Conservation (phyloP, 345 rosid species). For the Salix suchowensis region DNA sequence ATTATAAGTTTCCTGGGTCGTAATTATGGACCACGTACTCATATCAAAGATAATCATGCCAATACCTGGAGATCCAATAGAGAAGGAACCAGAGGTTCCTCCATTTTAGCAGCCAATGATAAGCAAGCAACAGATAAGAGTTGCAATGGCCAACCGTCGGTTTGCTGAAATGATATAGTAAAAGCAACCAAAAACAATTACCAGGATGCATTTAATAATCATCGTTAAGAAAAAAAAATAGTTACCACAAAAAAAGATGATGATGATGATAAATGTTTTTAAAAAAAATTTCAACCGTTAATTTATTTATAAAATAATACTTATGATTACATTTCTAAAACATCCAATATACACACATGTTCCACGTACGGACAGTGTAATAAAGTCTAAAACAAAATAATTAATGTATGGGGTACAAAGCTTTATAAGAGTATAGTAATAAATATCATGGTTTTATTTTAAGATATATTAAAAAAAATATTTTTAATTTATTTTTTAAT, state of each 20-base stretch:
- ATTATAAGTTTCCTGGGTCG: not conserved
- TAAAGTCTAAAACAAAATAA: not conserved
- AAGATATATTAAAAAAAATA: too few relatives aligned
- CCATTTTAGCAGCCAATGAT: slow-evolving; percentile 97
- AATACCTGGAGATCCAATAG: slow-evolving; percentile 87
- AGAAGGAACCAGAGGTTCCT: slow-evolving; percentile 87
- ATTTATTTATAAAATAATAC: not conserved
- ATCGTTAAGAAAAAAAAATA: not conserved
- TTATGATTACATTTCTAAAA: not conserved
- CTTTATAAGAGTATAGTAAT: slow-evolving; percentile 17
- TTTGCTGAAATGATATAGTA: slow-evolving; percentile 41
- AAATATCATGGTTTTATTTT: not conserved
- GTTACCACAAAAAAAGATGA: not conserved
- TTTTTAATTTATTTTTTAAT: too few relatives aligned
- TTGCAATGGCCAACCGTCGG: slow-evolving; percentile 83
- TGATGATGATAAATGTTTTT: not conserved
- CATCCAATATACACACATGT: not conserved
- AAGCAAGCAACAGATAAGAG: slow-evolving; percentile 86
- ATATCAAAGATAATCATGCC: not conserved
- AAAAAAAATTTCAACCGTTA: not conserved
- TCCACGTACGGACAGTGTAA: not conserved
- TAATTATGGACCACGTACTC: not conserved
- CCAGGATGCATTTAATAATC: slow-evolving; percentile 15
- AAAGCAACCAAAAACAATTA: not conserved
- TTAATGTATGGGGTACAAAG: slow-evolving; percentile 6